A percentile compares a stretch with the other conserved stretches of the same genome.
Evolutionary conservation across 2,329 filamentous ascomycete genomes (phyloP).

Genomic region (Juglanconis oblonga): DNA sequence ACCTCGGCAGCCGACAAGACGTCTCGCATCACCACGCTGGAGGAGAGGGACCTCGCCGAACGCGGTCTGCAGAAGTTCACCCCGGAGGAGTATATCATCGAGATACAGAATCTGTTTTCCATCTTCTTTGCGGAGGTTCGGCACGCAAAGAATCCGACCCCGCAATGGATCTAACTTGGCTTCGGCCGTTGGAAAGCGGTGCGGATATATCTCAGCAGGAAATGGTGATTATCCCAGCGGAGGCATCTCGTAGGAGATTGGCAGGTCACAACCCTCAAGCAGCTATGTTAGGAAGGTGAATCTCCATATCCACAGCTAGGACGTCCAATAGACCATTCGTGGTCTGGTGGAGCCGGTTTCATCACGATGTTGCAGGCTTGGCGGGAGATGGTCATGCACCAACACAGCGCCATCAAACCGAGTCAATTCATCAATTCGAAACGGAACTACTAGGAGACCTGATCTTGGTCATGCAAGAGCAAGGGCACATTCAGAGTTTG

Average conservation of each 20-base stretch:
- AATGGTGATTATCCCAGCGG: too few species aligned
- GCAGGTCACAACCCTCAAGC: too few species aligned
- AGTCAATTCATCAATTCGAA: background rate
- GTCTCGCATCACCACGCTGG: constrained; percentile 65
- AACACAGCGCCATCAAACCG: background rate
- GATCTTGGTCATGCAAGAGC: background rate
- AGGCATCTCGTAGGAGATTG: too few species aligned
- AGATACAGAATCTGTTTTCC: constrained; percentile 69
- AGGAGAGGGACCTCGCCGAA: constrained; percentile 66
- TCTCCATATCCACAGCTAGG: background rate
- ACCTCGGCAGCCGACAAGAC: constrained; percentile 46
- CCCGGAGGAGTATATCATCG: constrained; percentile 79
- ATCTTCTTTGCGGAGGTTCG: constrained; percentile 52
- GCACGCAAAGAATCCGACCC: constrained; percentile 28
- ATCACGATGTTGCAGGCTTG: background rate
- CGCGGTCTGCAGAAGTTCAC: constrained; percentile 71
- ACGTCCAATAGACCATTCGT: background rate
- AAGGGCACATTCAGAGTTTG: constrained; percentile 6
- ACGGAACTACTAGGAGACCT: background rate
- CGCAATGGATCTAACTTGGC: constrained; percentile 47
- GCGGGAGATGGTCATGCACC: background rate
- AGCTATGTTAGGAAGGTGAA: too few species aligned
- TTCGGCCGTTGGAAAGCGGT: background rate
- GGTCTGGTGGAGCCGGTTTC: background rate
- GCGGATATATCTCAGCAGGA: too few species aligned